A percentile compares a stretch with the other conserved stretches of the same genome.
phyloP scores from a whole-genome alignment of 2,329 filamentous ascomycete species.

The Calonectria pseudoreteaudii region DNA sequence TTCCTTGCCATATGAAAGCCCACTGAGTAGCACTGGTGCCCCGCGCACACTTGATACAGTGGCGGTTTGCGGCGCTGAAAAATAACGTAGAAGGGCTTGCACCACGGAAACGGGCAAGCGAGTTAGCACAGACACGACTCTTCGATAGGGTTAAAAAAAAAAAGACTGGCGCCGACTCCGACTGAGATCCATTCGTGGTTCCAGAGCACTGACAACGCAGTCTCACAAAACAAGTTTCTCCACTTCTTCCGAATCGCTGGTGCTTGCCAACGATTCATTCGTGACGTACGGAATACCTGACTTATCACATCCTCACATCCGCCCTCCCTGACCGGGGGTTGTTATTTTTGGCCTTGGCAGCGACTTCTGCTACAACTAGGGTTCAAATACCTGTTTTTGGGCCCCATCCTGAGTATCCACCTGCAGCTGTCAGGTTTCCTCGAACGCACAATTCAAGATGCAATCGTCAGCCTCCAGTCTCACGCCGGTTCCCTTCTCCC shows the following conservation, averaged over 20 bases:
- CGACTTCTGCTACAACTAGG: not conserved
- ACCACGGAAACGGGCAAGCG: not conserved
- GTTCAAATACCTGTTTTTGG: slow-evolving; percentile 9
- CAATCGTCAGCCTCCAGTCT: not conserved
- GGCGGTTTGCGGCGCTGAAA: slow-evolving; percentile 1
- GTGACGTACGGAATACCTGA: slow-evolving; percentile 4
- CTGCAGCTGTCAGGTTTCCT: slow-evolving; percentile 6
- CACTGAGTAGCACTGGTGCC: not conserved
- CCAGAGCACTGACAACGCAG: slow-evolving; percentile 6
- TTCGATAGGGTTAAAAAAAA: not conserved
- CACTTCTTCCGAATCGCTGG: slow-evolving; percentile 1
- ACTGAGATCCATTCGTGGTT: not conserved
- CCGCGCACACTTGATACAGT: slow-evolving; percentile 10
- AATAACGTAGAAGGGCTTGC: not conserved
- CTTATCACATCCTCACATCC: slow-evolving; percentile 9
- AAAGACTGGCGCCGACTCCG: not conserved
- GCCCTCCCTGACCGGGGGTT: not conserved
- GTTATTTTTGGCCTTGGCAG: slow-evolving; percentile 8
- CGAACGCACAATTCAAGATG: slow-evolving; percentile 4
- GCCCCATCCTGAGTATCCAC: not conserved
- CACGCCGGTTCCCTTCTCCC: not conserved
- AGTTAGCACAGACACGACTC: slow-evolving; percentile 4
- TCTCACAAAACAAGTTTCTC: slow-evolving; percentile 3
- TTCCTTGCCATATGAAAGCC: not conserved
- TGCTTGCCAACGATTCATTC: not conserved